These are phyloP conservation scores for Sporisorium scitamineum DNA, from an alignment of 1,284 basidiomycete species.

Conservation along the genomic window DNA sequence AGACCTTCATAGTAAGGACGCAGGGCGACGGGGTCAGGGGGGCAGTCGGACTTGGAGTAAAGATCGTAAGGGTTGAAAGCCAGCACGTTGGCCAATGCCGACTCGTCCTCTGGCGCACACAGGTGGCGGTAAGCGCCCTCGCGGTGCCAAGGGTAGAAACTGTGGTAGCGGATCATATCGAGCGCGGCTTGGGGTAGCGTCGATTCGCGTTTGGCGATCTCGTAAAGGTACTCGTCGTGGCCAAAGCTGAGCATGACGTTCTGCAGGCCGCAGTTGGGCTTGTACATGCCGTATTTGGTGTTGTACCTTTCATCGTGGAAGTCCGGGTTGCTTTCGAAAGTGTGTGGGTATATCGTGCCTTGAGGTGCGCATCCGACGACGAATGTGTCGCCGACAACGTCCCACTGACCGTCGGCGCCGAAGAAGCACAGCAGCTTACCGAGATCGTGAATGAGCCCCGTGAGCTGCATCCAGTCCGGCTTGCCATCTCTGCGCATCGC, in stretches of 20 bases:
- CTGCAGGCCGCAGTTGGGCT: constrained; percentile 84
- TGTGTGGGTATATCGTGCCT: constrained; percentile 77
- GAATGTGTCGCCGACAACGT: constrained; percentile 86
- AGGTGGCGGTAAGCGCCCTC: constrained; percentile 54
- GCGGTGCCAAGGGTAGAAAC: constrained; percentile 81
- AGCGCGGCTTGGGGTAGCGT: constrained; percentile 84
- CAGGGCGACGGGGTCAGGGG: constrained; percentile 76
- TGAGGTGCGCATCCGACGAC: constrained; percentile 86
- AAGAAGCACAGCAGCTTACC: constrained; percentile 59
- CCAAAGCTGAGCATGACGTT: constrained; percentile 92
- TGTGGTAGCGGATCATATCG: constrained; percentile 92
- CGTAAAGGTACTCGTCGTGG: constrained; percentile 76
- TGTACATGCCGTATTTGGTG: constrained; percentile 85
- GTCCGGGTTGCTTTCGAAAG: constrained; percentile 84
- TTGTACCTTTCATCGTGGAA: constrained; percentile 78
- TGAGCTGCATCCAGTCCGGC: constrained; percentile 77
- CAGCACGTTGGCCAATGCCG: constrained; percentile 44
- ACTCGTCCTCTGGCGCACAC: constrained; percentile 37
- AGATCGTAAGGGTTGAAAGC: constrained; percentile 91
- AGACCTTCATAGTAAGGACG: constrained; percentile 84
- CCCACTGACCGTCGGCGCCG: constrained; percentile 81
- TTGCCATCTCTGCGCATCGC: constrained; percentile 88
- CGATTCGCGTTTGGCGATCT: constrained; percentile 51
- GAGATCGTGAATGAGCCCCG: constrained; percentile 76
- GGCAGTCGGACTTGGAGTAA: constrained; percentile 86